Evolutionary conservation across 148 eudicot species (phyloP).

Genomic region (Rhododendron molle): DNA sequence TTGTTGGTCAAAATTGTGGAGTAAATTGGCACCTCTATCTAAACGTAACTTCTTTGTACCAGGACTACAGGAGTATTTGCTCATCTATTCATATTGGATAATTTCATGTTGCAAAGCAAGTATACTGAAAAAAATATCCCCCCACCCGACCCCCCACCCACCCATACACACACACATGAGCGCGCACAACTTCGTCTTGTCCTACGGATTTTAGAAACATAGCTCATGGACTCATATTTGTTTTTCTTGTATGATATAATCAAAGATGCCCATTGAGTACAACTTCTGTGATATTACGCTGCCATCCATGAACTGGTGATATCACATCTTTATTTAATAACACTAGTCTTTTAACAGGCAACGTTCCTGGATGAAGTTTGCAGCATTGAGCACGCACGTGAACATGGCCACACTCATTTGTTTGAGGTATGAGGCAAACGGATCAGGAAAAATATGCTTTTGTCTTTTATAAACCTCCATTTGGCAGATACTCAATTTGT

Average conservation of each 20-base stretch:
- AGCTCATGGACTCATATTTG: neutral
- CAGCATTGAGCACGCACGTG: slow-evolving; percentile 79
- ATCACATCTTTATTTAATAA: neutral
- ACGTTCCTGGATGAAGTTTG: slow-evolving; percentile 74
- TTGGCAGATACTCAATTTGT: neutral
- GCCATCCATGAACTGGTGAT: neutral
- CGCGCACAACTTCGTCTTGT: neutral
- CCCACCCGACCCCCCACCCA: neutral
- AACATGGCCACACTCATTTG: slow-evolving; percentile 91
- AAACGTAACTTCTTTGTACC: neutral
- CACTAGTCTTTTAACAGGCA: slow-evolving; percentile 45
- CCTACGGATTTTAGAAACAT: neutral
- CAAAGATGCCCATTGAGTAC: neutral
- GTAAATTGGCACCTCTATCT: neutral
- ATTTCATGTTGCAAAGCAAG: neutral
- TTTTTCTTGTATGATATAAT: neutral
- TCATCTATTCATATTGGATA: neutral
- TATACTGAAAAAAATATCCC: neutral
- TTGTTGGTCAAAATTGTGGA: neutral
- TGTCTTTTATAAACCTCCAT: neutral
- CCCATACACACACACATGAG: neutral
- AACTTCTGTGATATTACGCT: neutral
- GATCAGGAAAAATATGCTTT: neutral
- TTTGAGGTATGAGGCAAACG: slow-evolving; percentile 48
- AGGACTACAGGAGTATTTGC: neutral